Evolutionary conservation across 345 rosid species (phyloP).

Genomic region (Linum trigynum): DNA sequence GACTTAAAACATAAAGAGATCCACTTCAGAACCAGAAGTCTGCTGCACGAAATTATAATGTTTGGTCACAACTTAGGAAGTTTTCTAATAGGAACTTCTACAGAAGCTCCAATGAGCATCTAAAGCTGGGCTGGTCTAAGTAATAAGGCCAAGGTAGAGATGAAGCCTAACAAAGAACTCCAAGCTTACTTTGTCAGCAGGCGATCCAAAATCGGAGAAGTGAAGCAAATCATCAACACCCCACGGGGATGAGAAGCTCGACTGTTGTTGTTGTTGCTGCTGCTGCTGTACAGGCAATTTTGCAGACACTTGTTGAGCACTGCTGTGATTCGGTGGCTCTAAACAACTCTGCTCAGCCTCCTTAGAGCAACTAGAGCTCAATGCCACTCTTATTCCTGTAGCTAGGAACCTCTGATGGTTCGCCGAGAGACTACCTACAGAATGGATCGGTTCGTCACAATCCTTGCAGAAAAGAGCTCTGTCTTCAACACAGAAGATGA

Average conservation of each 20-base stretch:
- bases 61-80: too few relatives aligned
- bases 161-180: not conserved
- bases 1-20: too few relatives aligned
- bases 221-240: slow-evolving; percentile 7
- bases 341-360: slow-evolving; percentile 30
- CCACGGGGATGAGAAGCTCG: too few relatives aligned
- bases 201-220: slow-evolving; percentile 41
- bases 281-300: too few relatives aligned
- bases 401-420: slow-evolving; percentile 88
- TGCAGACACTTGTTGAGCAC: slow-evolving; percentile 25
- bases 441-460: slow-evolving; percentile 79
- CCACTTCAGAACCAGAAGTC: too few relatives aligned
- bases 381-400: slow-evolving; percentile 79
- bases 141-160: too few relatives aligned
- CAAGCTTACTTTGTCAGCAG: slow-evolving; percentile 54
- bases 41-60: too few relatives aligned
- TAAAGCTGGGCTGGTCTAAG: too few relatives aligned
- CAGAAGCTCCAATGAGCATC: too few relatives aligned
- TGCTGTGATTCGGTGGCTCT: slow-evolving; percentile 76
- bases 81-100: too few relatives aligned
- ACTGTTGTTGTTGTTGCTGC: too few relatives aligned
- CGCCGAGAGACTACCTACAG: slow-evolving; percentile 63
- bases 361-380: slow-evolving; percentile 50
- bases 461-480: slow-evolving; percentile 84
- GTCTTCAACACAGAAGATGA: slow-evolving; percentile 96